Conservation (phyloP, 306 rosid species). For the Trifolium subterraneum region DNA sequence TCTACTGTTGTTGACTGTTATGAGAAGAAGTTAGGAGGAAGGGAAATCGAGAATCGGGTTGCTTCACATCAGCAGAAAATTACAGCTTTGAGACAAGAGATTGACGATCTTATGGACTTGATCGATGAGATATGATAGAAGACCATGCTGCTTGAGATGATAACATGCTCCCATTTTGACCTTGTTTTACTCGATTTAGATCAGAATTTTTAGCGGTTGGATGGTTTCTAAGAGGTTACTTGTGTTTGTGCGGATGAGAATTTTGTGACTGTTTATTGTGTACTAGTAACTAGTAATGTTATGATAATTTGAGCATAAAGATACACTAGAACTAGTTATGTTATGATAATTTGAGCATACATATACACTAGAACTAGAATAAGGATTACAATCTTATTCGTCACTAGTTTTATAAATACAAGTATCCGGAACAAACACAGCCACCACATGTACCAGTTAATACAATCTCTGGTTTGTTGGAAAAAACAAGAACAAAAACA, state of each 20-base stretch:
- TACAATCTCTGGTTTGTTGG: no score
- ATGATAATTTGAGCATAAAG: slow-evolving; percentile 16
- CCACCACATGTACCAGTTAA: no score
- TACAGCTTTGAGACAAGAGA: slow-evolving; percentile 73
- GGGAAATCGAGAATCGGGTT: slow-evolving; percentile 89
- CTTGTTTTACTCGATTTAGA: slow-evolving; percentile 36
- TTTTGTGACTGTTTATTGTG: slow-evolving; percentile 24
- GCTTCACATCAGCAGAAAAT: slow-evolving; percentile 81
- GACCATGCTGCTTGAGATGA: slow-evolving; percentile 36
- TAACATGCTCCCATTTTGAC: slow-evolving; percentile 42
- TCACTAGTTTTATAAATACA: not conserved
- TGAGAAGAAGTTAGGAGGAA: slow-evolving; percentile 85
- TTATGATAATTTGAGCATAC: slow-evolving; percentile 24
- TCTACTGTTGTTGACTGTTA: slow-evolving; percentile 81
- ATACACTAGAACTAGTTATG: not conserved
- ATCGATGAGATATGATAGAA: slow-evolving; percentile 63
- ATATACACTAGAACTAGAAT: slow-evolving; percentile 26
- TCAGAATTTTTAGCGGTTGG: slow-evolving; percentile 37
- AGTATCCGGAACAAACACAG: no score
- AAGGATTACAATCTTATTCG: not conserved
- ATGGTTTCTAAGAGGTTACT: slow-evolving; percentile 22
- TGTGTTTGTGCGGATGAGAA: slow-evolving; percentile 22
- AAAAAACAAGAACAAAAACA: no score
- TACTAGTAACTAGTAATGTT: not conserved
- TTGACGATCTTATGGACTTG: slow-evolving; percentile 82